Evolutionary conservation across 148 eudicot species (phyloP).

Genomic region (Bassia scoparia): DNA sequence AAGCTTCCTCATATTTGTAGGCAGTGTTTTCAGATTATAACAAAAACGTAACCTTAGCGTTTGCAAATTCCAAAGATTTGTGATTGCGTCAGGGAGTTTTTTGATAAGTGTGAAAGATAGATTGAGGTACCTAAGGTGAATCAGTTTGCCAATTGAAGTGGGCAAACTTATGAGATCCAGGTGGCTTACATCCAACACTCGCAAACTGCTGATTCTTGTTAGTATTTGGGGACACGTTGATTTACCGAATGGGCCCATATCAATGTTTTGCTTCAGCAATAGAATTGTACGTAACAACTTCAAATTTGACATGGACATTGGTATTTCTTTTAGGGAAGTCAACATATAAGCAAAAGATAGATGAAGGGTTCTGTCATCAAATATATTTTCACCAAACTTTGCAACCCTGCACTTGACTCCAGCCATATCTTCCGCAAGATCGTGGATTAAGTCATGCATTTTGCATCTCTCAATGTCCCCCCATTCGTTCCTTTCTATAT

Average conservation of each 20-base stretch:
- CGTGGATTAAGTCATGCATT: slow-evolving; percentile 34
- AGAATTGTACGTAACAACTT: slow-evolving; percentile 22
- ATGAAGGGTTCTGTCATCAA: slow-evolving; percentile 2
- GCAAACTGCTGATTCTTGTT: slow-evolving; percentile 11
- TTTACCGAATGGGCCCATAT: background rate
- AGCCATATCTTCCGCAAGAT: slow-evolving; percentile 24
- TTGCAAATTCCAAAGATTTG: slow-evolving; percentile 38
- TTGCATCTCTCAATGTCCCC: slow-evolving; percentile 17
- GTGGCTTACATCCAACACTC: slow-evolving; percentile 16
- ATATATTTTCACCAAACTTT: background rate
- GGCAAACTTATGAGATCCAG: slow-evolving; percentile 14
- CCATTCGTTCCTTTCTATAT: background rate
- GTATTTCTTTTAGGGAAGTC: background rate
- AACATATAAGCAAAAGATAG: background rate
- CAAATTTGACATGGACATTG: background rate
- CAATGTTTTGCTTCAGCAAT: background rate
- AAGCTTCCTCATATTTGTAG: slow-evolving; percentile 8
- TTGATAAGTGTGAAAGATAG: background rate
- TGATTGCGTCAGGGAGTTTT: slow-evolving; percentile 23
- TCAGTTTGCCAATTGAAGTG: slow-evolving; percentile 17
- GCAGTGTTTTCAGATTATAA: background rate
- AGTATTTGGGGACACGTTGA: background rate
- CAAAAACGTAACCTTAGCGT: slow-evolving; percentile 22
- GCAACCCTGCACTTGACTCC: background rate
- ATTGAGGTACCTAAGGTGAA: slow-evolving; percentile 30